Conservation (phyloP, 2,329 filamentous ascomycete species). For the Fonsecaea monophora region DNA sequence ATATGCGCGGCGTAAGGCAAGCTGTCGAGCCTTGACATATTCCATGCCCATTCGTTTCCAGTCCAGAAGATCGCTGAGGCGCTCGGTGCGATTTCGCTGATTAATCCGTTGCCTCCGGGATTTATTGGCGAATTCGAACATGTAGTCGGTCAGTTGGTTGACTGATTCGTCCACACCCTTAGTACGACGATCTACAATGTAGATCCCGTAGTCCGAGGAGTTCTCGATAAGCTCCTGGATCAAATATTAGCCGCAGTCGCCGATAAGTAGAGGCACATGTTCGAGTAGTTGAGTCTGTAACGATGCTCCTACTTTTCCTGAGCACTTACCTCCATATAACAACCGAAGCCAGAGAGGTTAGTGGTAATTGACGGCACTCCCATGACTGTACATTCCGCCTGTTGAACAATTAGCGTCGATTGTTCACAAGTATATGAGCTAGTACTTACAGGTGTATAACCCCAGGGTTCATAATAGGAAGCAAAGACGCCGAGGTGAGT, state of each 20-base stretch:
- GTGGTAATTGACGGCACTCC: constrained; percentile 98
- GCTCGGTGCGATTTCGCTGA: constrained; percentile 94
- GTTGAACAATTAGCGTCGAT: not conserved
- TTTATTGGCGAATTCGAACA: constrained; percentile 94
- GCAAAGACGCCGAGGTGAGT: constrained; percentile 95
- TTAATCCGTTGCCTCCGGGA: constrained; percentile 97
- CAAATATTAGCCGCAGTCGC: not conserved
- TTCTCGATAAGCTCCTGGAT: constrained; percentile 86
- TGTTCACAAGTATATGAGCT: constrained; percentile 44
- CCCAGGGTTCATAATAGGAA: constrained; percentile 99
- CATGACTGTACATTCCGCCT: constrained; percentile 94
- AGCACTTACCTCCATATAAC: constrained; percentile 80
- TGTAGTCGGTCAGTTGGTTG: constrained; percentile 88
- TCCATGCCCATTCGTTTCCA: constrained; percentile 99
- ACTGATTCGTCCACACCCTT: constrained; percentile 98
- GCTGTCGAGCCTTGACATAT: constrained; percentile 94
- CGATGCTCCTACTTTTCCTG: not conserved
- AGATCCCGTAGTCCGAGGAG: constrained; percentile 96
- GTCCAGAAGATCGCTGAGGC: constrained; percentile 90
- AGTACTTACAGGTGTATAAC: constrained; percentile 72
- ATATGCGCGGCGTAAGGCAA: constrained; percentile 90
- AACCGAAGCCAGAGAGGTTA: constrained; percentile 96
- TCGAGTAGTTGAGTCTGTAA: not conserved
- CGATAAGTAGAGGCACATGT: not conserved
- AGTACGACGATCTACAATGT: constrained; percentile 93